Evolutionary conservation across 192 early-diverging fungal species (phyloP).

Genomic region (Backusella morwellensis): DNA sequence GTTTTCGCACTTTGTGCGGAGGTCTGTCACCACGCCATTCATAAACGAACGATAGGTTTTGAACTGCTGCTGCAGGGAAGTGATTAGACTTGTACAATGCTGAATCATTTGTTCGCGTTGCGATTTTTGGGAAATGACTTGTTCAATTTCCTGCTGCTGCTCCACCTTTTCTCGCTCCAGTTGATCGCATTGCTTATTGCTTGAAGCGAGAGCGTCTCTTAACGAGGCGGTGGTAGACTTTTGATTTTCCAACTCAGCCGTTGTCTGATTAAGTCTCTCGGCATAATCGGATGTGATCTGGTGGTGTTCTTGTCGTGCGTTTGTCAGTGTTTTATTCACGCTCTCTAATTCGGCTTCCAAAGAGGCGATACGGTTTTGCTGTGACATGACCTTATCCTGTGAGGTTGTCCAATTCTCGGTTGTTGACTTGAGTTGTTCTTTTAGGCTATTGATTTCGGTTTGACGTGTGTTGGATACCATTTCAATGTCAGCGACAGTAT

Average conservation of each 20-base stretch:
- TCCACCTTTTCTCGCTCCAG: neutral
- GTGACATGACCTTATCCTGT: neutral
- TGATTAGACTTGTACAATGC: neutral
- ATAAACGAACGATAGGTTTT: conserved; percentile 3
- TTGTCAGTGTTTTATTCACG: neutral
- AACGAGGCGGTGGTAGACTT: neutral
- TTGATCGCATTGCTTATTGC: neutral
- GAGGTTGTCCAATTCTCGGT: neutral
- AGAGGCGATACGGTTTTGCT: neutral
- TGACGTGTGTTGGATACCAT: neutral
- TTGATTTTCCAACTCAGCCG: neutral
- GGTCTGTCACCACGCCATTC: neutral
- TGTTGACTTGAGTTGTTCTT: neutral
- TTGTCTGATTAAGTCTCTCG: neutral
- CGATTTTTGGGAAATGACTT: neutral
- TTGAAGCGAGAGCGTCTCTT: neutral
- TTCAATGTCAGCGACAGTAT: neutral
- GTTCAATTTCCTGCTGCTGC: neutral
- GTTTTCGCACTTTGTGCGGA: neutral
- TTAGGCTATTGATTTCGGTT: neutral
- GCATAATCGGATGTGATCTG: neutral
- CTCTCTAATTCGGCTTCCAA: neutral
- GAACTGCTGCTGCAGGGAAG: neutral
- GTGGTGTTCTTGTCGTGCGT: neutral
- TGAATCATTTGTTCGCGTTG: neutral